phyloP scores from a whole-genome alignment of 106 monocot species.

The Platanthera zijinensis region DNA sequence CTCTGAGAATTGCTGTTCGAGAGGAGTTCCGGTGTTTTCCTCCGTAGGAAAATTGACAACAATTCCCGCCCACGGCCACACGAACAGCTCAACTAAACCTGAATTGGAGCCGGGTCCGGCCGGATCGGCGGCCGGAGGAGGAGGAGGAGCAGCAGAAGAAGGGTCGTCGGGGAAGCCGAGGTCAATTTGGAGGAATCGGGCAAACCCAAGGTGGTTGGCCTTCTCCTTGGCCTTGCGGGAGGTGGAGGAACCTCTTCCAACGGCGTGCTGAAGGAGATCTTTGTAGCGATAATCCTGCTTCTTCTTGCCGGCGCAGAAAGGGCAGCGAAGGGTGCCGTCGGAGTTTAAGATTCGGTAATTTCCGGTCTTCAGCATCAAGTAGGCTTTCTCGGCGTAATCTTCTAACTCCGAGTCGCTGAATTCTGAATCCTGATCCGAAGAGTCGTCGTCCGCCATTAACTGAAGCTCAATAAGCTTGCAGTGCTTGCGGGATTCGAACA shows the following conservation, averaged over 20 bases:
- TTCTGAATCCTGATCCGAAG: constrained; percentile 42
- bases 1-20: constrained; percentile 37
- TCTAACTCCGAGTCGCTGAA: constrained; percentile 66
- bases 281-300: constrained; percentile 53
- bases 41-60: constrained; percentile 51
- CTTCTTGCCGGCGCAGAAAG: constrained; percentile 66
- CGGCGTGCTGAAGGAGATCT: constrained; percentile 67
- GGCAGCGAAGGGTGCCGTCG: constrained; percentile 43
- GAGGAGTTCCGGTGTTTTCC: constrained; percentile 22
- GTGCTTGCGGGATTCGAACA: background rate
- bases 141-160: constrained; percentile 5
- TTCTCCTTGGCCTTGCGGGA: constrained; percentile 45
- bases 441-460: background rate
- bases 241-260: constrained; percentile 38
- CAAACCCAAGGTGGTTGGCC: constrained; percentile 52
- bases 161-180: constrained; percentile 11
- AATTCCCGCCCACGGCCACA: constrained; percentile 82
- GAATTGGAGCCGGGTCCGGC: background rate
- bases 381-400: constrained; percentile 31
- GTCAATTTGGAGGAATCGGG: constrained; percentile 36
- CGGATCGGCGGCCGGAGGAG: background rate
- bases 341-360: constrained; percentile 23
- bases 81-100: constrained; percentile 34
- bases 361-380: constrained; percentile 20
- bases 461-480: background rate